Evolutionary conservation across 108 stramenopile genomes (phyloP).

Genomic region (Stephanodiscus minutulus): DNA sequence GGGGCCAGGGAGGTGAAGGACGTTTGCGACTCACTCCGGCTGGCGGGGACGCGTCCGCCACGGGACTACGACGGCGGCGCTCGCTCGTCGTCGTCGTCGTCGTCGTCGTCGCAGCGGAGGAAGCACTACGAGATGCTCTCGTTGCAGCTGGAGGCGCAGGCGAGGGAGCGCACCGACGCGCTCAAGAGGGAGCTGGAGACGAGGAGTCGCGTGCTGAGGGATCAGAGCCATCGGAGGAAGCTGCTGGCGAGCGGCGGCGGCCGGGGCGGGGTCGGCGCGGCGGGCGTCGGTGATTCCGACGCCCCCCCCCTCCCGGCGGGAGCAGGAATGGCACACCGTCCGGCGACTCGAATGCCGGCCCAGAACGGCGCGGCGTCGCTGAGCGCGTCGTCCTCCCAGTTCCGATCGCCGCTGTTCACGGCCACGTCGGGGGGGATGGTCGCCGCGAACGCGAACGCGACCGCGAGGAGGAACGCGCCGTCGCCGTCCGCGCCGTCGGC

Average conservation of each 20-base stretch:
- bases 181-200: constrained; percentile 71
- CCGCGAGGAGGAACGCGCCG: neutral
- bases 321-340: constrained; percentile 1
- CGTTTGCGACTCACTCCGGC: constrained; percentile 33
- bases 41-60: constrained; percentile 29
- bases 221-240: constrained; percentile 78
- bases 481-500: neutral
- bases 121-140: constrained; percentile 74
- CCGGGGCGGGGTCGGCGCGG: neutral
- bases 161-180: constrained; percentile 52
- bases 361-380: constrained; percentile 5
- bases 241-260: constrained; percentile 43
- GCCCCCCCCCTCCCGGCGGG: neutral
- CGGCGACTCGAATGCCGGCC: constrained; percentile 13
- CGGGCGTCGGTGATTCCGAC: constrained; percentile 1
- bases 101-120: constrained; percentile 51
- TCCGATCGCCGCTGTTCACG: constrained; percentile 51
- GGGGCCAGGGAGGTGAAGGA: constrained; percentile 66
- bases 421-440: constrained; percentile 29
- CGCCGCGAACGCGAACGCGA: neutral
- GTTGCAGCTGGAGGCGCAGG: constrained; percentile 59
- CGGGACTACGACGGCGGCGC: neutral
- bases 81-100: neutral
- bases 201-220: constrained; percentile 67
- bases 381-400: constrained; percentile 25